Evolutionary conservation across 352 stramenopile species (phyloP).

Genomic region (Phytophthora kernoviae): DNA sequence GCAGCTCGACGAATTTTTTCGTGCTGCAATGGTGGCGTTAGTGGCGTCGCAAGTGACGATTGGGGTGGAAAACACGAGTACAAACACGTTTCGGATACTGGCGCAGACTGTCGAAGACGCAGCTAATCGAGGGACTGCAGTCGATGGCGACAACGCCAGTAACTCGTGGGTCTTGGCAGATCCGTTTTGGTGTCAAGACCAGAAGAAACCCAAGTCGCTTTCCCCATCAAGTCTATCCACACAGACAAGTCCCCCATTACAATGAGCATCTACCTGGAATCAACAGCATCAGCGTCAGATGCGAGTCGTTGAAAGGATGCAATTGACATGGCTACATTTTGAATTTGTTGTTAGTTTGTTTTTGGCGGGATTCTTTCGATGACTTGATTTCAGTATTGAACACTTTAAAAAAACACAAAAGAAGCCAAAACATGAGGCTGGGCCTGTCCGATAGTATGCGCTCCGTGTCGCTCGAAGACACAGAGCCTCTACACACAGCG

Average conservation of each 20-base stretch:
- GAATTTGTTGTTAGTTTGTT: not conserved
- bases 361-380: not conserved
- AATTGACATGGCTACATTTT: not conserved
- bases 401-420: slow-evolving; percentile 14
- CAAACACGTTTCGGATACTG: slow-evolving; percentile 73
- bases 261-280: slow-evolving; percentile 70
- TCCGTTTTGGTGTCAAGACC: slow-evolving; percentile 51
- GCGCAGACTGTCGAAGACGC: slow-evolving; percentile 63
- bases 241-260: slow-evolving; percentile 40
- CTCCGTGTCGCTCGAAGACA: slow-evolving; percentile 30
- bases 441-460: slow-evolving; percentile 49
- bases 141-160: slow-evolving; percentile 41
- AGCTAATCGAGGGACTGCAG: slow-evolving; percentile 30
- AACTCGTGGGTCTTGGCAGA: slow-evolving; percentile 81
- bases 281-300: slow-evolving; percentile 16
- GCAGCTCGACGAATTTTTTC: slow-evolving; percentile 71
- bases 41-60: slow-evolving; percentile 30
- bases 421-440: slow-evolving; percentile 31
- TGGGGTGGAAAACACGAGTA: slow-evolving; percentile 5
- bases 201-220: slow-evolving; percentile 33
- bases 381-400: slow-evolving; percentile 17
- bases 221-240: slow-evolving; percentile 54
- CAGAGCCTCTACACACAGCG: slow-evolving; percentile 16
- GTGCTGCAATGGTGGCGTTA: slow-evolving; percentile 59
- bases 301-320: not conserved